Conservation (phyloP, 345 rosid species). For the Brassica incana region DNA sequence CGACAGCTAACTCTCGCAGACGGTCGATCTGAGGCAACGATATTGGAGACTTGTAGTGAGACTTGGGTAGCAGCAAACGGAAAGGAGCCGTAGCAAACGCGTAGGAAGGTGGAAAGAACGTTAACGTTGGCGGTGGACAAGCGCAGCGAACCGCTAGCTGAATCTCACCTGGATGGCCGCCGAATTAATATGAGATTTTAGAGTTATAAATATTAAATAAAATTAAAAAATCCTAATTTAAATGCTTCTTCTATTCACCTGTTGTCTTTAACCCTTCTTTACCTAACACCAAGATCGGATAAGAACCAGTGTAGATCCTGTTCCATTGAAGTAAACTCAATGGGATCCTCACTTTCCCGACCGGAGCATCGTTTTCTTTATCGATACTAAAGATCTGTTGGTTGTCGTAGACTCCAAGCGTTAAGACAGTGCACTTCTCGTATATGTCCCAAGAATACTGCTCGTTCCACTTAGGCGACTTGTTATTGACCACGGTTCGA, state of each 20-base stretch:
- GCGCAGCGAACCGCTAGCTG: not conserved
- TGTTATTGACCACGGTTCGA: conserved; percentile 22
- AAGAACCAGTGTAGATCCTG: not conserved
- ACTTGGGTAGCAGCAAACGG: conserved; percentile 22
- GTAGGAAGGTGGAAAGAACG: not conserved
- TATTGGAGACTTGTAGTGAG: conserved; percentile 28
- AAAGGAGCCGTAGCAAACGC: not conserved
- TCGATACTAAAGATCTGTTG: not conserved
- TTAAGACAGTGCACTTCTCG: conserved; percentile 15
- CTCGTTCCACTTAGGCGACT: conserved; percentile 29
- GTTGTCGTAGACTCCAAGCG: conserved; percentile 30
- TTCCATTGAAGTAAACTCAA: not conserved
- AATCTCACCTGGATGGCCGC: conserved; percentile 15
- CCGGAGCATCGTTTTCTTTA: not conserved
- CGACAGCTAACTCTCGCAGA: conserved; percentile 3
- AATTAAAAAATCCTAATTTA: not conserved
- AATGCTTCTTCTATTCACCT: not conserved
- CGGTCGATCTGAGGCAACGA: not conserved
- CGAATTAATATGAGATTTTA: not conserved
- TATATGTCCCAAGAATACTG: conserved; percentile 30
- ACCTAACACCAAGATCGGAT: not conserved
- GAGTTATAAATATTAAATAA: not conserved
- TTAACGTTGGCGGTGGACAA: not conserved
- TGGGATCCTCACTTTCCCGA: conserved; percentile 33
- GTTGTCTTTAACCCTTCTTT: conserved; percentile 9